Conservation (phyloP, 345 rosid genomes). For the Brassica rapa region DNA sequence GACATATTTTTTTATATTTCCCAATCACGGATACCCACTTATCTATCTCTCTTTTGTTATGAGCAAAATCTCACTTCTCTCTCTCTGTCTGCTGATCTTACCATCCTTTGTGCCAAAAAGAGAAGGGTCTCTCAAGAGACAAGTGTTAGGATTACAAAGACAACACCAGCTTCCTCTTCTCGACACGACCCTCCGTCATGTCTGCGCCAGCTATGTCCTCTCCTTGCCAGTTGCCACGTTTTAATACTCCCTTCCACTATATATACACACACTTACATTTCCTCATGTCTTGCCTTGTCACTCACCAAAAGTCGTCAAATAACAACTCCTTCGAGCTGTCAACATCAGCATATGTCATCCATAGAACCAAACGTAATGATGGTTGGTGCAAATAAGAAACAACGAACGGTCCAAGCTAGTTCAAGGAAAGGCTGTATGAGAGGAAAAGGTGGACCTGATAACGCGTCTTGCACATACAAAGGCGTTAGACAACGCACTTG, state of each 20-base stretch:
- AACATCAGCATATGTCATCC: conserved; percentile 29
- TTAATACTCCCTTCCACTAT: conserved; percentile 31
- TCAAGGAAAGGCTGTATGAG: too few relatives aligned
- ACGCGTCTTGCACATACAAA: too few relatives aligned
- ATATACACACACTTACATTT: conserved; percentile 22
- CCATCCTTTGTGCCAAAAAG: conserved; percentile 34
- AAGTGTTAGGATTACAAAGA: conserved; percentile 36
- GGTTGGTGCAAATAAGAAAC: conserved; percentile 23
- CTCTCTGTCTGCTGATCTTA: conserved; percentile 19
- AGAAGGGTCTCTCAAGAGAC: conserved; percentile 29
- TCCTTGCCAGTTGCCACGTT: conserved; percentile 32
- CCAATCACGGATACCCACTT: conserved; percentile 33
- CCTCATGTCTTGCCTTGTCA: conserved; percentile 32
- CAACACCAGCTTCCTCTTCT: conserved; percentile 38
- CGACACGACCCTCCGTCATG: conserved; percentile 41
- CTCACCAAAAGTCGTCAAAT: conserved; percentile 2
- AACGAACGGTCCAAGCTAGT: too few relatives aligned
- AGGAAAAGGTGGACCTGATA: too few relatives aligned
- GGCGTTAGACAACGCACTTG: too few relatives aligned
- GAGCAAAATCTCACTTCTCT: background rate
- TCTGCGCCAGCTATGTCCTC: conserved; percentile 9
- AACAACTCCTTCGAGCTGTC: conserved; percentile 16
- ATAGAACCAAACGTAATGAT: conserved; percentile 31
- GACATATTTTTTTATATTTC: background rate
- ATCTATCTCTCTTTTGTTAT: conserved; percentile 8